Percentiles rank a stretch among this genome's conserved stretches.
These are phyloP conservation scores for Apophysomyces elegans DNA, from an alignment of 371 early-diverging fungal genomes.

Conservation along the genomic window DNA sequence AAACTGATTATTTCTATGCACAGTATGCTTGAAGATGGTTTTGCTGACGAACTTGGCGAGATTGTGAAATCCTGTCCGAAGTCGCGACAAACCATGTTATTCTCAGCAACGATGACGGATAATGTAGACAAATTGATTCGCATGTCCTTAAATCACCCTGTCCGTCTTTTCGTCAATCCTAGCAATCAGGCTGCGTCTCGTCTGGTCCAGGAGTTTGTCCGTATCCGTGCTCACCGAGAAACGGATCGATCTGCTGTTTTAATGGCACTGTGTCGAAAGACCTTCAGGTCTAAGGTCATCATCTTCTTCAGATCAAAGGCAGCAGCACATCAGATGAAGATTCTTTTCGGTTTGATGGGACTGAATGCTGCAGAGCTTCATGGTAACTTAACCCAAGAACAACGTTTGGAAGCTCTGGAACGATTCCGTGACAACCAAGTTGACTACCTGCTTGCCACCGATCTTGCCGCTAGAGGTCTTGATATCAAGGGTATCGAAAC, in stretches of 20 bases:
- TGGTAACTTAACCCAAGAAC: slow-evolving; percentile 96
- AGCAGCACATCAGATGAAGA: slow-evolving; percentile 96
- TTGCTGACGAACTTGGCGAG: slow-evolving; percentile 95
- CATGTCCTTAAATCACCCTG: slow-evolving; percentile 89
- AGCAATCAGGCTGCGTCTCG: slow-evolving; percentile 77
- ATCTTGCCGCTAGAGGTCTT: slow-evolving; percentile 99
- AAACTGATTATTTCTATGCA: background rate
- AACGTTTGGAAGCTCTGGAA: slow-evolving; percentile 91
- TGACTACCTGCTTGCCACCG: slow-evolving; percentile 96
- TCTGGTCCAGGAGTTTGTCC: slow-evolving; percentile 95
- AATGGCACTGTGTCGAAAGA: slow-evolving; percentile 81
- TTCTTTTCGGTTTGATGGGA: slow-evolving; percentile 91
- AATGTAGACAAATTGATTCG: slow-evolving; percentile 96
- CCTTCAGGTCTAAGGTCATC: slow-evolving; percentile 79
- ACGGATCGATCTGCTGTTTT: slow-evolving; percentile 87
- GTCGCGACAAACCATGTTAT: slow-evolving; percentile 97
- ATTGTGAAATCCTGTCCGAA: slow-evolving; percentile 93
- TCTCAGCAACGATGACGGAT: slow-evolving; percentile 99
- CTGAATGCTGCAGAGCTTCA: slow-evolving; percentile 96
- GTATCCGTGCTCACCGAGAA: slow-evolving; percentile 87
- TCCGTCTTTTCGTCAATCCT: slow-evolving; percentile 89
- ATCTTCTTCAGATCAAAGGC: slow-evolving; percentile 94
- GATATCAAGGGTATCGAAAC: slow-evolving; percentile 99
- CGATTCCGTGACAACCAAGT: slow-evolving; percentile 88
- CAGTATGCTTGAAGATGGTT: slow-evolving; percentile 99